Conservation (phyloP, 2,329 filamentous ascomycete genomes). For the Claviceps monticola region DNA sequence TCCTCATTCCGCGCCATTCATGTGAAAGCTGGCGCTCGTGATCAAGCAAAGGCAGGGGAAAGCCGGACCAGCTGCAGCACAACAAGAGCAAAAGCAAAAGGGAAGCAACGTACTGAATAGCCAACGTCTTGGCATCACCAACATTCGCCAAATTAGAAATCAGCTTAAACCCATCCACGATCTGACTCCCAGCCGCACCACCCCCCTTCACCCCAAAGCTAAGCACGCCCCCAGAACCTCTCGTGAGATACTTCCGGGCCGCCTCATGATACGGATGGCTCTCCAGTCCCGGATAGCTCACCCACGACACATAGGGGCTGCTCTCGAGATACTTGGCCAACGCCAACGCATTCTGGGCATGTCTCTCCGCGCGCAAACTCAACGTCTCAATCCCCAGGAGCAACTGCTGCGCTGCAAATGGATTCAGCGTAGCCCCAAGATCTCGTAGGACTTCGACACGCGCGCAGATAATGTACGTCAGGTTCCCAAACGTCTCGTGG, state of each 20-base stretch:
- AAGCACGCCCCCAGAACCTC: conserved; percentile 79
- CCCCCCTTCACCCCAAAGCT: conserved; percentile 91
- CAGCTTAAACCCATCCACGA: conserved; percentile 89
- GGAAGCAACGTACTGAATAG: conserved; percentile 49
- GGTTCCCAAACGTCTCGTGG: conserved; percentile 77
- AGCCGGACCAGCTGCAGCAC: no score
- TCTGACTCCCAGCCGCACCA: conserved; percentile 64
- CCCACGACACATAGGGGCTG: conserved; percentile 78
- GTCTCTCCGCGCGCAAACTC: conserved; percentile 71
- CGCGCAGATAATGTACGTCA: conserved; percentile 71
- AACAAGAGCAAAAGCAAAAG: neutral
- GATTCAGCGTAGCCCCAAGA: conserved; percentile 68
- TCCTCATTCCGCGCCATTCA: neutral
- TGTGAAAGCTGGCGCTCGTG: neutral
- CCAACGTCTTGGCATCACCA: conserved; percentile 86
- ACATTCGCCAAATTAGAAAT: conserved; percentile 95
- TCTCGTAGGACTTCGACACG: conserved; percentile 87
- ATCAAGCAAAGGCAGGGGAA: neutral
- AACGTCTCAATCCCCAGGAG: conserved; percentile 83
- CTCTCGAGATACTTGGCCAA: conserved; percentile 73
- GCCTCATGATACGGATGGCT: conserved; percentile 66
- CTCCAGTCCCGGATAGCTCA: conserved; percentile 80
- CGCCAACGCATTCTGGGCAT: conserved; percentile 68
- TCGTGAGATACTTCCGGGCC: conserved; percentile 75
- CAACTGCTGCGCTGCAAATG: conserved; percentile 86